A percentile compares a stretch with the other conserved stretches of the same genome.
Evolutionary conservation across 495 filamentous ascomycete genomes (phyloP).

Genomic region (Penicillium subrubescens): DNA sequence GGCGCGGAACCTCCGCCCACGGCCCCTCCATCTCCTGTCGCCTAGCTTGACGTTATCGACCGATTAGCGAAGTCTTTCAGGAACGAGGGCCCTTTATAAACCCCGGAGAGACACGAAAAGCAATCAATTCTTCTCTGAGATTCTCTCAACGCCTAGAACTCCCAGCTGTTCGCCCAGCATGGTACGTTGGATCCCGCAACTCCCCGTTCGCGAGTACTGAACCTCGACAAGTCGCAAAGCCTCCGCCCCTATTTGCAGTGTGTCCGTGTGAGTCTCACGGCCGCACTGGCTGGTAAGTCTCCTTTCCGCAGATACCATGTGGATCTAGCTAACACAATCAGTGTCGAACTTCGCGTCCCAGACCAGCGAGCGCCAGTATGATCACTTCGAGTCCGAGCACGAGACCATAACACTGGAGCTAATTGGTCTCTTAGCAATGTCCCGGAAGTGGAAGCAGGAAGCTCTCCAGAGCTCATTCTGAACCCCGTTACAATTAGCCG

Average conservation of each 20-base stretch:
- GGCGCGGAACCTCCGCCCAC: neutral
- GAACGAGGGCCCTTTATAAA: neutral
- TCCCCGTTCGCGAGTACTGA: neutral
- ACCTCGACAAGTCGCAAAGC: conserved; percentile 78
- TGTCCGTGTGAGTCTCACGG: conserved; percentile 90
- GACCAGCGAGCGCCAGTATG: conserved; percentile 74
- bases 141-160: neutral
- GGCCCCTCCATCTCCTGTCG: conserved; percentile 7
- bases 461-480: conserved; percentile 91
- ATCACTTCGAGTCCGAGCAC: neutral
- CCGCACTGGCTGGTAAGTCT: conserved; percentile 67
- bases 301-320: neutral
- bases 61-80: neutral
- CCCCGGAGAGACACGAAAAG: neutral
- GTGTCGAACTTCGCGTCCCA: conserved; percentile 98
- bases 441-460: conserved; percentile 91
- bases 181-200: conserved; percentile 16
- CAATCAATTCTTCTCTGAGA: neutral
- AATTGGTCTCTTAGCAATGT: conserved; percentile 61
- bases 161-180: conserved; percentile 15
- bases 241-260: conserved; percentile 93
- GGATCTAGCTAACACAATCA: neutral
- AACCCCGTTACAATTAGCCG: conserved; percentile 82
- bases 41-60: conserved; percentile 1
- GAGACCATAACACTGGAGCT: neutral